A percentile compares a stretch with the other conserved stretches of the same genome.
phyloP scores from a whole-genome alignment of 768 basidiomycete species.

The Cystofilobasidium macerans region DNA sequence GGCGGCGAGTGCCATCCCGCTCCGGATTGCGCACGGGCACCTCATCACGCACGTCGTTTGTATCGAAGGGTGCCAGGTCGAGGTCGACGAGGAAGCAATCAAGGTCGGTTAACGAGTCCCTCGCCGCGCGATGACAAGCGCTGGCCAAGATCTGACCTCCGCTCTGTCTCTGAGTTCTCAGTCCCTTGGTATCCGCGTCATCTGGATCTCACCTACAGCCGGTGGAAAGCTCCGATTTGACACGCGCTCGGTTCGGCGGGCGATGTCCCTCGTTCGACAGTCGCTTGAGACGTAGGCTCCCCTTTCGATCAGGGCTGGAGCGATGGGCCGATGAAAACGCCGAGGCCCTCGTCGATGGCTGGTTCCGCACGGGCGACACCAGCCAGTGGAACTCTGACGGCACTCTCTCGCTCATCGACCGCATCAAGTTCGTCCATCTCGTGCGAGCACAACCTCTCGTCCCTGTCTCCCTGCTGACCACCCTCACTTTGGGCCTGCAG shows the following conservation, averaged over 20 bases:
- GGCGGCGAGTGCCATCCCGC: conserved; percentile 47
- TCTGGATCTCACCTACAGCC: no score
- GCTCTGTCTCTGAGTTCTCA: no score
- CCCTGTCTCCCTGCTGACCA: no score
- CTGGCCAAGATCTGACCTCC: no score
- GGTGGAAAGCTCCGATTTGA: no score
- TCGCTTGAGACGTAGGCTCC: no score
- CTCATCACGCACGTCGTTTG: conserved; percentile 79
- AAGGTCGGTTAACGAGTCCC: no score
- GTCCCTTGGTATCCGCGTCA: no score
- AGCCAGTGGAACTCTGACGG: conserved; percentile 33
- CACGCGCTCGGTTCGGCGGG: no score
- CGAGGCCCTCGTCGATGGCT: conserved; percentile 30
- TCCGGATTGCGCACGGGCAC: conserved; percentile 53
- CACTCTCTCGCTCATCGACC: conserved; percentile 34
- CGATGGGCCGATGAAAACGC: conserved; percentile 31
- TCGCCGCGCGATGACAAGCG: no score
- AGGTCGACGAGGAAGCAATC: conserved; percentile 52
- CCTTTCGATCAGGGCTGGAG: conserved; percentile 36
- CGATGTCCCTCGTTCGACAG: no score
- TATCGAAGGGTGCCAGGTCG: conserved; percentile 53
- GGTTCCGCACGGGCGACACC: conserved; percentile 38
- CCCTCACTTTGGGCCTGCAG: conserved; percentile 28
- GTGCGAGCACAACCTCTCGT: not conserved
- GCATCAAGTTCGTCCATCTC: conserved; percentile 35